Percentiles rank a stretch among this genome's conserved stretches.
Conservation (phyloP, 371 early-diverging fungal species). For the Blyttiomyces sp. region DNA sequence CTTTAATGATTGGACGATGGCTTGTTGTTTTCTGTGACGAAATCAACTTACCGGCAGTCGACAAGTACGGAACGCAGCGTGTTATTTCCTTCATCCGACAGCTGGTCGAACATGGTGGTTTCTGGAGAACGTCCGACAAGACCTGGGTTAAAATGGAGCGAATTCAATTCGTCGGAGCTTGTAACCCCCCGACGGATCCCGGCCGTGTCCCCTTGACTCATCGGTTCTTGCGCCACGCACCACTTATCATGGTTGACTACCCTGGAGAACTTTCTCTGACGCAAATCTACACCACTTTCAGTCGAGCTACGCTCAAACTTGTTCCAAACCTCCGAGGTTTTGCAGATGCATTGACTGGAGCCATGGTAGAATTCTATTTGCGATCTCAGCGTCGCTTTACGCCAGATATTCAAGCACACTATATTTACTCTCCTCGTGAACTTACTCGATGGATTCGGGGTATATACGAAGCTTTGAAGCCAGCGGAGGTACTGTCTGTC, state of each 20-base stretch:
- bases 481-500: constrained; percentile 73
- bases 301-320: constrained; percentile 90
- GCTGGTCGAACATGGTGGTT: constrained; percentile 93
- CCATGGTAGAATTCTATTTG: constrained; percentile 95
- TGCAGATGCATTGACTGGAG: constrained; percentile 86
- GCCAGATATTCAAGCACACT: constrained; percentile 96
- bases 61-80: constrained; percentile 96
- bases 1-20: constrained; percentile 85
- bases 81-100: constrained; percentile 96
- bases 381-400: constrained; percentile 90
- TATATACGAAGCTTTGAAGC: constrained; percentile 90
- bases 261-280: constrained; percentile 88
- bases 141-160: constrained; percentile 92
- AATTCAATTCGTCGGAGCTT: constrained; percentile 98
- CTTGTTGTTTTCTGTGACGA: constrained; percentile 98
- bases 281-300: constrained; percentile 95
- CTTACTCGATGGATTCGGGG: constrained; percentile 98
- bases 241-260: constrained; percentile 97
- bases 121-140: constrained; percentile 90
- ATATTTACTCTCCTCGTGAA: constrained; percentile 98
- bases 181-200: constrained; percentile 99
- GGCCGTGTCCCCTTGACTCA: constrained; percentile 94
- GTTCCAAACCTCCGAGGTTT: constrained; percentile 91
- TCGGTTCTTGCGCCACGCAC: constrained; percentile 95
- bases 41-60: constrained; percentile 94